Percentiles rank a stretch among this genome's conserved stretches.
These are phyloP conservation scores for Lachnellula hyalina DNA, from an alignment of 2,329 filamentous ascomycete species.

Conservation along the genomic window DNA sequence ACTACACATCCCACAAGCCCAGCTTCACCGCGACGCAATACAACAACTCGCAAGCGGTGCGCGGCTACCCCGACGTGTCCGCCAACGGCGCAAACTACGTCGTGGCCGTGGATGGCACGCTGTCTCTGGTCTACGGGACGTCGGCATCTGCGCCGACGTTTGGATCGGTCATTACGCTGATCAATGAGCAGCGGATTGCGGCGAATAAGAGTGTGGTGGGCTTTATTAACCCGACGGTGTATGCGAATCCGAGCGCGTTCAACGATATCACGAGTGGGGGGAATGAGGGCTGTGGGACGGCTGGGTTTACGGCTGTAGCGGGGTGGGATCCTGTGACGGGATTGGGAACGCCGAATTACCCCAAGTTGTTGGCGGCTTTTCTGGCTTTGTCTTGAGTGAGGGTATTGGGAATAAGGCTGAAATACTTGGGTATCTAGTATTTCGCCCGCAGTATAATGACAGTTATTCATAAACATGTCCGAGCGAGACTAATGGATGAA, in stretches of 20 bases:
- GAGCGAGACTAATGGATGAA: no score
- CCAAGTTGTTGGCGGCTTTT: slow-evolving; percentile 21
- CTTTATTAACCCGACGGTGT: slow-evolving; percentile 34
- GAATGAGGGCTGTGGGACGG: slow-evolving; percentile 30
- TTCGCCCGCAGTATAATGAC: no score
- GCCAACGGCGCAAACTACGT: slow-evolving; percentile 41
- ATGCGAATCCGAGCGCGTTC: slow-evolving; percentile 26
- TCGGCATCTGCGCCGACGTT: slow-evolving; percentile 39
- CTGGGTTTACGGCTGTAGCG: slow-evolving; percentile 27
- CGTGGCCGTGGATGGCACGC: slow-evolving; percentile 40
- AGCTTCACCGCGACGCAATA: slow-evolving; percentile 37
- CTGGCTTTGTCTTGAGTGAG: slow-evolving; percentile 20
- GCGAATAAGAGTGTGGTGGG: slow-evolving; percentile 33
- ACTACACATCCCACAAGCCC: slow-evolving; percentile 24
- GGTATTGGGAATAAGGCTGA: no score
- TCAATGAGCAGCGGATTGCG: slow-evolving; percentile 36
- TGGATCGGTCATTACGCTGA: slow-evolving; percentile 38
- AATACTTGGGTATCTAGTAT: no score
- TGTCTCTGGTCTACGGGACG: slow-evolving; percentile 44
- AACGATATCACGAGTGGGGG: slow-evolving; percentile 31
- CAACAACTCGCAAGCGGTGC: slow-evolving; percentile 40
- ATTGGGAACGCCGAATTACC: slow-evolving; percentile 16
- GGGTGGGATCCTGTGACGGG: slow-evolving; percentile 17
- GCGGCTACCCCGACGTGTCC: slow-evolving; percentile 45
- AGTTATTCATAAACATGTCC: no score